Conservation (phyloP, 176 grass and related monocot genomes). For the Aegilops speltoides region DNA sequence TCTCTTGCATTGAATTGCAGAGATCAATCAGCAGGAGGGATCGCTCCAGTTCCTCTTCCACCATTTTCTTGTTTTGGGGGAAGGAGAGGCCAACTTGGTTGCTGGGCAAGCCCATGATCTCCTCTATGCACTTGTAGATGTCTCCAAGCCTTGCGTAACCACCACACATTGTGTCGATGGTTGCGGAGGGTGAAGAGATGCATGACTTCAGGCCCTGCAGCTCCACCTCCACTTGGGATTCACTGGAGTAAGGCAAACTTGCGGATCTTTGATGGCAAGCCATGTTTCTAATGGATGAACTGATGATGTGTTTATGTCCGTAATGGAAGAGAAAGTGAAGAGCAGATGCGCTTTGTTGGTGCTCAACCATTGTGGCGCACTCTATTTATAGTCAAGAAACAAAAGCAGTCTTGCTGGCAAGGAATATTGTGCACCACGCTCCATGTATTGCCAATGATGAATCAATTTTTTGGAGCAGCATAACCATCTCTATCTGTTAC, state of each 20-base stretch:
- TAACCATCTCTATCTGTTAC: background rate
- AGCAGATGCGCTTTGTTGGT: background rate
- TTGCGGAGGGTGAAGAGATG: background rate
- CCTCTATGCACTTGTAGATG: conserved; percentile 31
- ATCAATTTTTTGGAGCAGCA: background rate
- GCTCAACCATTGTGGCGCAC: background rate
- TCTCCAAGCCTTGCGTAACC: conserved; percentile 21
- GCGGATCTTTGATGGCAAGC: conserved; percentile 43
- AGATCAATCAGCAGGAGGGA: conserved; percentile 48
- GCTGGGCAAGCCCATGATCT: conserved; percentile 40
- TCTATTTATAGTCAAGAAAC: conserved; percentile 33
- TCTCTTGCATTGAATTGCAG: conserved; percentile 31
- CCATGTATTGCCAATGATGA: background rate
- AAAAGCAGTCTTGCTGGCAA: conserved; percentile 1
- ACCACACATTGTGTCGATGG: conserved; percentile 6
- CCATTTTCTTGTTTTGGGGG: conserved; percentile 15
- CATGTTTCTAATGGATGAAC: conserved; percentile 23
- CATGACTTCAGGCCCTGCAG: conserved; percentile 24
- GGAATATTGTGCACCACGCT: conserved; percentile 4
- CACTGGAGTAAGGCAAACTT: conserved; percentile 42
- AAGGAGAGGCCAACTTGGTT: conserved; percentile 35
- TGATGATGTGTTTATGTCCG: background rate
- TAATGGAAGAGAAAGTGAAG: conserved; percentile 10
- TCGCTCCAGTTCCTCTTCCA: conserved; percentile 39
- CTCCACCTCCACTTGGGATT: conserved; percentile 37